These are phyloP conservation scores for Rhizophagus sp. DNA, from an alignment of 192 early-diverging fungal genomes.

Conservation along the genomic window DNA sequence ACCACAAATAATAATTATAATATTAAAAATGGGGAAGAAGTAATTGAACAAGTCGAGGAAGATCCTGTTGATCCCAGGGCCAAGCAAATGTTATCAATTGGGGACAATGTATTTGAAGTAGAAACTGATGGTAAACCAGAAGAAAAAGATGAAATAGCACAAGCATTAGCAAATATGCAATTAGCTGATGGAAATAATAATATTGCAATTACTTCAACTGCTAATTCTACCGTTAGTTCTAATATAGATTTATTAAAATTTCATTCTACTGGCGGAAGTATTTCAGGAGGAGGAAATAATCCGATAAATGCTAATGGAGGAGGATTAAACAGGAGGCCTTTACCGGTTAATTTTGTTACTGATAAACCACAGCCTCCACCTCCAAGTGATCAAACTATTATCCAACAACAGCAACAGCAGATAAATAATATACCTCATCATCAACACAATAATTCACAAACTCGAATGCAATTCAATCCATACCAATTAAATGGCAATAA, in stretches of 20 bases:
- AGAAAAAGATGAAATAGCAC: slow-evolving; percentile 5
- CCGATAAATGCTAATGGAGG: neutral
- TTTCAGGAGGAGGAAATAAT: too few species aligned
- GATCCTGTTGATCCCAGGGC: slow-evolving; percentile 38
- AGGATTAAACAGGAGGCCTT: neutral
- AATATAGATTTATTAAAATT: neutral
- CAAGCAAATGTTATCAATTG: slow-evolving; percentile 42
- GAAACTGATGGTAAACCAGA: neutral
- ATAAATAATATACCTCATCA: neutral
- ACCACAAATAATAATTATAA: neutral
- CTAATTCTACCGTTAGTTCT: too few species aligned
- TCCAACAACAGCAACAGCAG: too few species aligned
- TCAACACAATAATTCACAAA: neutral
- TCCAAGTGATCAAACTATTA: neutral
- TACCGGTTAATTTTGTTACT: neutral
- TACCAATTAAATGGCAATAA: neutral
- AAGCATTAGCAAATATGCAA: slow-evolving; percentile 11
- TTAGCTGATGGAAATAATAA: neutral
- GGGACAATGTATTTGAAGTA: slow-evolving; percentile 45
- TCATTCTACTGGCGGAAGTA: neutral
- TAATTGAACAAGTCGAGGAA: slow-evolving; percentile 15
- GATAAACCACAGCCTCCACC: slow-evolving; percentile 20
- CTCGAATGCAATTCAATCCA: neutral
- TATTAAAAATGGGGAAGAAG: neutral
- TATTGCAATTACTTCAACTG: too few species aligned